A percentile compares a stretch with the other conserved stretches of the same genome.
Conservation (phyloP, 169 alveolate genomes). For the Cryptosporidium sp. region DNA sequence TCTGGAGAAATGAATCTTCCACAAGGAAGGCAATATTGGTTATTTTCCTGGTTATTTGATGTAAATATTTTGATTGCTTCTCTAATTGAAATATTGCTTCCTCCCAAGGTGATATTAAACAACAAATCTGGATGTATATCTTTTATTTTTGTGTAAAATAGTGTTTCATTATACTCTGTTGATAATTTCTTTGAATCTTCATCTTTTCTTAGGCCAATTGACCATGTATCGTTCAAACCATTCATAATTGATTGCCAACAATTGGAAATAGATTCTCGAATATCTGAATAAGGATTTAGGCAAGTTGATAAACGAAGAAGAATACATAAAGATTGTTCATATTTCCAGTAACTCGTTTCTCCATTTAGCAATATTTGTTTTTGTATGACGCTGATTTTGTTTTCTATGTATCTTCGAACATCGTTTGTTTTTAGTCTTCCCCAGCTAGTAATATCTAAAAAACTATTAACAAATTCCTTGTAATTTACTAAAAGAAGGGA, state of each 20-base stretch:
- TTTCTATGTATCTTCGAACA: neutral
- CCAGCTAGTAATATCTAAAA: slow-evolving; percentile 40
- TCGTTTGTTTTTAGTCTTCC: neutral
- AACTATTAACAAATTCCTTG: slow-evolving; percentile 1
- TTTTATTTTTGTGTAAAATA: neutral
- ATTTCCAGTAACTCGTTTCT: slow-evolving; percentile 41
- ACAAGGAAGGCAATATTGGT: slow-evolving; percentile 28
- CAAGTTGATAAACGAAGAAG: slow-evolving; percentile 39
- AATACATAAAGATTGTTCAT: slow-evolving; percentile 37
- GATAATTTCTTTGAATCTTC: no score
- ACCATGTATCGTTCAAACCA: slow-evolving; percentile 4
- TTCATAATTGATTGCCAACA: neutral
- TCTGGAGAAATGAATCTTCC: slow-evolving; percentile 64
- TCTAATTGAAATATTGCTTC: slow-evolving; percentile 1
- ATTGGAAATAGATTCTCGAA: slow-evolving; percentile 28
- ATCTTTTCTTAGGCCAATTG: slow-evolving; percentile 1
- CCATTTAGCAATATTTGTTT: slow-evolving; percentile 40
- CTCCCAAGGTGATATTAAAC: slow-evolving; percentile 23
- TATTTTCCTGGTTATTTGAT: neutral
- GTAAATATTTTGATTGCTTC: slow-evolving; percentile 31
- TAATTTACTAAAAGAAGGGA: slow-evolving; percentile 19
- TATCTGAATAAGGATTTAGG: slow-evolving; percentile 25
- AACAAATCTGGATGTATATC: neutral
- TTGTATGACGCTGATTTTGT: neutral
- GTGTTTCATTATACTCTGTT: neutral